Evolutionary conservation across 306 rosid species (phyloP), one percentile per base, ranked within the genome.

Genomic region (Lagenaria siceraria): DNA sequence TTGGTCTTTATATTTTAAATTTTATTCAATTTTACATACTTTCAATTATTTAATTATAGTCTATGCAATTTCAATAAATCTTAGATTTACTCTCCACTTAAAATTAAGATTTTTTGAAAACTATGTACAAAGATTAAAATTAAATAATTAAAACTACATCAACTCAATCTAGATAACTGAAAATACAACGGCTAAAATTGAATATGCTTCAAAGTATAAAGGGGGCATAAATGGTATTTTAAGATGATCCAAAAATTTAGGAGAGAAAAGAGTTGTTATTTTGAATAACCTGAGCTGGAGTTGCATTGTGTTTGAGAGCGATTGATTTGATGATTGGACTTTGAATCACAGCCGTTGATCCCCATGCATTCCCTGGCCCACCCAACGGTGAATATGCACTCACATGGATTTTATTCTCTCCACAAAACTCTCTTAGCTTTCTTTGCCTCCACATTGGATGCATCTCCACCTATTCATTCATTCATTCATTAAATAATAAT

Each of bases 321-420:
- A 94, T 89, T 81, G 95, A 84, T 79, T 84, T 75, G 22, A 91
- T 89, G 58, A 69, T 76, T 17, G 91, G 90, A 77, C 82, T 82
- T 29, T 90, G 48, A 31, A 94, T 85, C 80, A 91, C 95, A 63
- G 88, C 90, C 8, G 87, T 83, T 65, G 98, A 94, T 22, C 98
- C 98, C 98, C 97, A 94, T 29, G 89, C 82, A 82, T 94, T 89
- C 12, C 98, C 98, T 17, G 96, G 97, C 24, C 90, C 95, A 78
- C 98, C 97, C 36, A 94, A 82, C 10, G 98, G 98, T 76, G 97
- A 92, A 75, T 92, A 94, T 4, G 96, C 97, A 18, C 98, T 94
- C 75, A 90, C 81, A 40, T 94, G 98, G 85, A 92, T 87, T 17
- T 79, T 83, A 82, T 89, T 81, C 74, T 85, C 89, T 66, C 80